Base-by-base conservation (phyloP, 2,329 filamentous ascomycete species). In the Venturia oleaginea region DNA sequence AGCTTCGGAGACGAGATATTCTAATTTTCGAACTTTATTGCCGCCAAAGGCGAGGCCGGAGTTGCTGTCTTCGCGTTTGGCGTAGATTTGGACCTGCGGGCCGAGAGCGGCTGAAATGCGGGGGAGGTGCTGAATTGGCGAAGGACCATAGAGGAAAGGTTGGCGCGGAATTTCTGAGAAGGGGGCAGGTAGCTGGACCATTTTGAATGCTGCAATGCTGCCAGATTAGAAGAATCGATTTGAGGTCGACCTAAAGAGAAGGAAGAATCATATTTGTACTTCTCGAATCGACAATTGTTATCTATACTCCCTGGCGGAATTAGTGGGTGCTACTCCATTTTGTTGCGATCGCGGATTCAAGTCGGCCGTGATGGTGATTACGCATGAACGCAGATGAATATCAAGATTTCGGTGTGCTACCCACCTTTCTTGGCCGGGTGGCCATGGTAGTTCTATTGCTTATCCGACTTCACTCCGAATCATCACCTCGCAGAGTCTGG, bases 41-140 rank as follows among this genome's bases (percentile, higher is more conserved):
- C 86, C 86, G 43, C 86, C 86, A 69, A 81, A 88, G 3, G 86
- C 86, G 22, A 88, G 80, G 0, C 83, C 84, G 1, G 85, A 87
- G 75, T 87, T 88, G 71, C 85, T 84, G 75, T 90, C 88, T 68
- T 90, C 87, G 61, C 87, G 82, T 75, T 90, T 90, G 63, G 87
- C 87, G 71, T 85, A 90, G 67, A 90, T 81, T 24, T 80, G 78
- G 48, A 88, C 83, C 68, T 81, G 81, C 37, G 81, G 81, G 60
- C 83, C 81, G 8, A 89, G 80, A 30, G 83, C 84, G 63, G 79
- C 73, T 38, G 84, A 85, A 70, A 89, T 88, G 67, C 86, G 81
- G 64, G 85, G 84, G 42, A 91, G 82, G 62, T 79, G 74, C 71
- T 90, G 86, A 70, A 90, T 87, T 37, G 86, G 87, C 0, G 87